These are phyloP conservation scores for Polygonum maritimum DNA, from an alignment of 148 eudicot genomes.

Conservation along the genomic window DNA sequence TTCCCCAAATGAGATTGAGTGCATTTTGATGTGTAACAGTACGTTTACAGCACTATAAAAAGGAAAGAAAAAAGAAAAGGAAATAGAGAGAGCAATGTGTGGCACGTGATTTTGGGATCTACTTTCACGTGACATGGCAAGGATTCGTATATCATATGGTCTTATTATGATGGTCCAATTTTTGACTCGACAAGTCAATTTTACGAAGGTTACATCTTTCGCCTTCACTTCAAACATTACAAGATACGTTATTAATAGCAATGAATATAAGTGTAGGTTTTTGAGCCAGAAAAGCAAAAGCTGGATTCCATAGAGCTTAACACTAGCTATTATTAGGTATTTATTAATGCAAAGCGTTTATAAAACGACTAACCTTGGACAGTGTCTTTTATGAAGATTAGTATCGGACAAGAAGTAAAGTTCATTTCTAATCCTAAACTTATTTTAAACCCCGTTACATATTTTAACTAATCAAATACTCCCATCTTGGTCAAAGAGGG, in stretches of 20 bases:
- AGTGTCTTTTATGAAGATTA: too few species aligned
- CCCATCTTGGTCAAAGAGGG: too few species aligned
- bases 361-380: background rate
- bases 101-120: slow-evolving; percentile 4
- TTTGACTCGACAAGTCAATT: background rate
- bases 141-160: background rate
- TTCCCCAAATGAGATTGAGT: background rate
- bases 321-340: too few species aligned
- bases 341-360: background rate
- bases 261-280: background rate
- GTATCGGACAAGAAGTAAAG: too few species aligned
- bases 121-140: background rate
- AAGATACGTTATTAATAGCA: background rate
- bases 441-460: too few species aligned
- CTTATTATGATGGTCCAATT: background rate
- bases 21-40: background rate
- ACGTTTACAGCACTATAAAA: background rate
- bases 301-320: background rate
- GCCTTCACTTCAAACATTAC: background rate
- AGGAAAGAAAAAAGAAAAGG: background rate
- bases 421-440: too few species aligned
- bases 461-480: too few species aligned
- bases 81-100: background rate
- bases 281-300: background rate
- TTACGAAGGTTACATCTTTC: background rate